Conservation (phyloP, 2,329 filamentous ascomycete genomes). For the Colletotrichum liaoningense region DNA sequence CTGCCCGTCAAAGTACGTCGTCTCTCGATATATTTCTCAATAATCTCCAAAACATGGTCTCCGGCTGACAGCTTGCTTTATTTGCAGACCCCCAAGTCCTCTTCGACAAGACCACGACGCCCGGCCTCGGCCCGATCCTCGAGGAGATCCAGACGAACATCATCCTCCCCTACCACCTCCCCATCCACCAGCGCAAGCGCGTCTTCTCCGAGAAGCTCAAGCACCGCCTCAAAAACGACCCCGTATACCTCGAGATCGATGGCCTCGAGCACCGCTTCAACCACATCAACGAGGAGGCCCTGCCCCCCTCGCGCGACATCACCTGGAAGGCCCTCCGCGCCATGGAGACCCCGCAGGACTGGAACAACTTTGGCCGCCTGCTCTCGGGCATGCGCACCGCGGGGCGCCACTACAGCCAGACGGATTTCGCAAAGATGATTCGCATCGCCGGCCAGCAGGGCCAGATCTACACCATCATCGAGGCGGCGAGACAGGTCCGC, state of each 20-base stretch:
- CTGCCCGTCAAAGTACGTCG: constrained; percentile 26
- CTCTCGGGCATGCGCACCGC: constrained; percentile 62
- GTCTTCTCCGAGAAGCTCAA: constrained; percentile 61
- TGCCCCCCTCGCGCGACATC: constrained; percentile 55
- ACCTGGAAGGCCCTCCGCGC: constrained; percentile 51
- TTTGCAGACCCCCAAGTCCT: constrained; percentile 45
- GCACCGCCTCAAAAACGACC: constrained; percentile 63
- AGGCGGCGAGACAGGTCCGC: constrained; percentile 58
- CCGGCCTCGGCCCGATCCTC: constrained; percentile 65
- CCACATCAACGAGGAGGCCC: constrained; percentile 53
- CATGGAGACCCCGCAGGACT: constrained; percentile 64
- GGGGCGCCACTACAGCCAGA: constrained; percentile 48
- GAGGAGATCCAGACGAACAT: constrained; percentile 65
- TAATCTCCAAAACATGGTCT: no score
- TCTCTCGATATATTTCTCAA: neutral
- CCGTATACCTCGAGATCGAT: constrained; percentile 69
- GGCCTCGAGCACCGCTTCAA: constrained; percentile 65
- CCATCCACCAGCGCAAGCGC: constrained; percentile 61
- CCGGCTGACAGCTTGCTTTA: neutral
- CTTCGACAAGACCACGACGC: constrained; percentile 64
- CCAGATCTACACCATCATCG: constrained; percentile 59
- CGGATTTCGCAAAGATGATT: constrained; percentile 53
- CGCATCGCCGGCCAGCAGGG: constrained; percentile 54
- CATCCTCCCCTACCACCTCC: constrained; percentile 72
- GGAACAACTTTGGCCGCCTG: constrained; percentile 62